Evolutionary conservation across 169 alveolate species (phyloP).

Genomic region (Plasmodium knowlesi): DNA sequence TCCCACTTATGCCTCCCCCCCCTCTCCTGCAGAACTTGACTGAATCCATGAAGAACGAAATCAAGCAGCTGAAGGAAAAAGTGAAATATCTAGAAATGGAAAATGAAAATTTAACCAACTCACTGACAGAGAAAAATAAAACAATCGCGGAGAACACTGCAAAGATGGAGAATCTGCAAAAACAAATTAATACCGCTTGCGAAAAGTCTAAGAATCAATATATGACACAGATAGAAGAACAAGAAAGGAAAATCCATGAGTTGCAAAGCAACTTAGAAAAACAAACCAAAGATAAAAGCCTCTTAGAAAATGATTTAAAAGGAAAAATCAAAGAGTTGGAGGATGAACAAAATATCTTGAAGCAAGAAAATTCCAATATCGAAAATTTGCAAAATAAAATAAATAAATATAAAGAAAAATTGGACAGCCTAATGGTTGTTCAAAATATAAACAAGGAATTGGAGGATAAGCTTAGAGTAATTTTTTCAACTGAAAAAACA

Average conservation of each 20-base stretch:
- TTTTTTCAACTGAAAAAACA: not conserved
- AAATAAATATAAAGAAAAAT: constrained; percentile 62
- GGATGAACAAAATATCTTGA: constrained; percentile 68
- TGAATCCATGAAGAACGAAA: constrained; percentile 51
- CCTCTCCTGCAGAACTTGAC: constrained; percentile 1
- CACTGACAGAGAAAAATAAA: constrained; percentile 48
- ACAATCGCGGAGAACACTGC: constrained; percentile 36
- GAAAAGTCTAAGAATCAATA: constrained; percentile 61
- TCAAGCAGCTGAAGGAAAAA: constrained; percentile 67
- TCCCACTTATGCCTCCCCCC: not conserved
- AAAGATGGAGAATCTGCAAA: constrained; percentile 42
- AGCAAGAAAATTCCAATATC: constrained; percentile 66
- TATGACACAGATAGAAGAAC: constrained; percentile 70
- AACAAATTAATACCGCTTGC: constrained; percentile 37
- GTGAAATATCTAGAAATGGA: constrained; percentile 59
- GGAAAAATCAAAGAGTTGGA: constrained; percentile 69
- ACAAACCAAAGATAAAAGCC: constrained; percentile 30
- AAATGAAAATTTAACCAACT: constrained; percentile 59
- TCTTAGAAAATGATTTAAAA: constrained; percentile 54
- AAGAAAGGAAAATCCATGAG: constrained; percentile 63
- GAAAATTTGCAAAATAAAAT: constrained; percentile 67
- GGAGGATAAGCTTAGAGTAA: constrained; percentile 73
- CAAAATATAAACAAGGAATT: constrained; percentile 70
- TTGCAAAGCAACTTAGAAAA: constrained; percentile 64
- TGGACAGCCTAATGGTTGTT: constrained; percentile 51